phyloP scores from a whole-genome alignment of 2,329 filamentous ascomycete species.

The Apiospora phragmitis region DNA sequence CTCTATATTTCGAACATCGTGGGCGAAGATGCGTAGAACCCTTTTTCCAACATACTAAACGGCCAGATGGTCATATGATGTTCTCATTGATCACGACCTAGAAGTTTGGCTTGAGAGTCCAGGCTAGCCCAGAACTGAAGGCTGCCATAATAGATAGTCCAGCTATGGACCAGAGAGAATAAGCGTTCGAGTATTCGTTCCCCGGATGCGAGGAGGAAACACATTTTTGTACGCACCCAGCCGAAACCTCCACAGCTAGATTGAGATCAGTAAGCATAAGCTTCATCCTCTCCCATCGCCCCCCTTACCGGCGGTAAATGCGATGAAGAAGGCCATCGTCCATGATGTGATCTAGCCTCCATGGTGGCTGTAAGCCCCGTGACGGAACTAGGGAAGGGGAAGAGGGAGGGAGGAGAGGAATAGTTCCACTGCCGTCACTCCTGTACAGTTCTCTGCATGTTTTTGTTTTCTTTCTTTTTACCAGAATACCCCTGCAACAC shows the following conservation, averaged over 20 bases:
- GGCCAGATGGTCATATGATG: not conserved
- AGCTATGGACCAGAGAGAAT: too few relatives aligned
- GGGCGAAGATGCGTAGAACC: not conserved
- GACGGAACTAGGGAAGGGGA: not conserved
- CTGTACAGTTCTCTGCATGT: not conserved
- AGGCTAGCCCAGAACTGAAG: not conserved
- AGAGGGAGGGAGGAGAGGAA: not conserved
- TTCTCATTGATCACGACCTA: not conserved
- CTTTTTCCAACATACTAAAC: not conserved
- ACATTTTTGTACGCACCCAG: too few relatives aligned
- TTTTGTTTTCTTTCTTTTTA: too few relatives aligned
- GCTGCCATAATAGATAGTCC: not conserved
- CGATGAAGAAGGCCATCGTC: too few relatives aligned
- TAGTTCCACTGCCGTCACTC: not conserved
- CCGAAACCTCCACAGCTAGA: not conserved
- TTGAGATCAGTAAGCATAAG: not conserved
- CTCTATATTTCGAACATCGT: not conserved
- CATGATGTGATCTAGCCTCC: not conserved
- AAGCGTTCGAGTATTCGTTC: not conserved
- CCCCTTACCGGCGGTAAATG: not conserved
- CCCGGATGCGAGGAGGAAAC: too few relatives aligned
- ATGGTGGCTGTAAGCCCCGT: not conserved
- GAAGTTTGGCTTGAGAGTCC: not conserved
- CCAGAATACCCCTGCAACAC: not conserved
- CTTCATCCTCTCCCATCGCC: not conserved